Evolutionary conservation across 2,329 filamentous ascomycete species (phyloP).

Genomic region (Botrytis deweyae): DNA sequence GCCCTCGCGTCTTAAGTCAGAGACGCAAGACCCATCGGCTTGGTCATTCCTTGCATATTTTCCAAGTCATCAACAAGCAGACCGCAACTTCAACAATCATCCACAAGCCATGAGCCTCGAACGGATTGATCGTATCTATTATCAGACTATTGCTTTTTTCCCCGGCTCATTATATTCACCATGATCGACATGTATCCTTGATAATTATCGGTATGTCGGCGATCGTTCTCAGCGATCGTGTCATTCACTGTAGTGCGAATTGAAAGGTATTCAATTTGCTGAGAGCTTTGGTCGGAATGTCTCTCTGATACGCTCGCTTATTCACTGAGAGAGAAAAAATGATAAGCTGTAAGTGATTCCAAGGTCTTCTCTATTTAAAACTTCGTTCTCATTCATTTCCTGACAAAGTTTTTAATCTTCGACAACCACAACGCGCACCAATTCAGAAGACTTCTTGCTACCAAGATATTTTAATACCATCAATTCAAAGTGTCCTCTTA

Average conservation of each 20-base stretch:
- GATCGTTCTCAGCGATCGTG: neutral
- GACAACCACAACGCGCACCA: neutral
- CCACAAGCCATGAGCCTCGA: neutral
- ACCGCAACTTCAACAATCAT: neutral
- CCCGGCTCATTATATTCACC: neutral
- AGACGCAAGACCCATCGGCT: neutral
- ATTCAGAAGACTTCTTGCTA: neutral
- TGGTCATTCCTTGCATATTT: neutral
- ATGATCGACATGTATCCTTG: neutral
- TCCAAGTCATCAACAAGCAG: neutral
- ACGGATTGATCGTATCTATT: neutral
- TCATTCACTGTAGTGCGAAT: neutral
- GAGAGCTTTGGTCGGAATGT: neutral
- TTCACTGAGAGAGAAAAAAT: neutral
- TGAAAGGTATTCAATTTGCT: neutral
- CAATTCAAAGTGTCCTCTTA: neutral
- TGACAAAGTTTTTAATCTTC: neutral
- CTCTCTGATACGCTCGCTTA: conserved; percentile 5
- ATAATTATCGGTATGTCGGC: neutral
- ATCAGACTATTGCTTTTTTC: neutral
- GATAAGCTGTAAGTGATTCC: neutral
- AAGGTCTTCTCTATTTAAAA: neutral
- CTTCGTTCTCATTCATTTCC: neutral
- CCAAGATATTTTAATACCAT: neutral
- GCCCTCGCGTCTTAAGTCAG: neutral